These are phyloP conservation scores for Lactarius hatsudake DNA, from an alignment of 768 basidiomycete species.

Conservation along the genomic window DNA sequence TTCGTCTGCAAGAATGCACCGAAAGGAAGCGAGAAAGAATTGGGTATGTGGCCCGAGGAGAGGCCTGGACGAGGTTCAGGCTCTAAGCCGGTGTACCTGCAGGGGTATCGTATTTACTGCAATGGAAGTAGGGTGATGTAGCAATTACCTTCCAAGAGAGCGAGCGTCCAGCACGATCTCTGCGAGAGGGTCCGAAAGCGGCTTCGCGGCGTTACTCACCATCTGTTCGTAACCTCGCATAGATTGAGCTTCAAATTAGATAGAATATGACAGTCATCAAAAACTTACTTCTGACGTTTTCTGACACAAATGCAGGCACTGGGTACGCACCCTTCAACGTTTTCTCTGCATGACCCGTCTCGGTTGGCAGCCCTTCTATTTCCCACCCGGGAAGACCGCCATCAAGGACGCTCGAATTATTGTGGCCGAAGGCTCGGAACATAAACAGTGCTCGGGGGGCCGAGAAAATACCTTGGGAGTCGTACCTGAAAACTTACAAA, in stretches of 20 bases:
- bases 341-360: slow-evolving; percentile 35
- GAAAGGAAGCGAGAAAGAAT: slow-evolving; percentile 85
- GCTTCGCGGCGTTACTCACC: slow-evolving; percentile 59
- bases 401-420: slow-evolving; percentile 81
- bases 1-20: slow-evolving; percentile 58
- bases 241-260: slow-evolving; percentile 3
- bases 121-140: slow-evolving; percentile 8
- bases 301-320: slow-evolving; percentile 49
- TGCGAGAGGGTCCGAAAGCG: slow-evolving; percentile 44
- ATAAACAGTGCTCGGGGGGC: slow-evolving; percentile 92
- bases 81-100: slow-evolving; percentile 73
- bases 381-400: slow-evolving; percentile 90
- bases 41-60: slow-evolving; percentile 89
- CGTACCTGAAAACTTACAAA: slow-evolving; percentile 57
- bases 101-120: slow-evolving; percentile 14
- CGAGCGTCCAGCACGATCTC: slow-evolving; percentile 89
- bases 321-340: slow-evolving; percentile 44
- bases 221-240: slow-evolving; percentile 76
- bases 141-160: slow-evolving; percentile 66
- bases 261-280: neutral
- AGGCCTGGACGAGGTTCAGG: slow-evolving; percentile 89
- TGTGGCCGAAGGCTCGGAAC: slow-evolving; percentile 90
- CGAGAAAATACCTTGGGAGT: slow-evolving; percentile 87
- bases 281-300: slow-evolving; percentile 27
- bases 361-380: slow-evolving; percentile 58